Conservation (phyloP, 2,329 filamentous ascomycete species). For the Aspergillus terreus region DNA sequence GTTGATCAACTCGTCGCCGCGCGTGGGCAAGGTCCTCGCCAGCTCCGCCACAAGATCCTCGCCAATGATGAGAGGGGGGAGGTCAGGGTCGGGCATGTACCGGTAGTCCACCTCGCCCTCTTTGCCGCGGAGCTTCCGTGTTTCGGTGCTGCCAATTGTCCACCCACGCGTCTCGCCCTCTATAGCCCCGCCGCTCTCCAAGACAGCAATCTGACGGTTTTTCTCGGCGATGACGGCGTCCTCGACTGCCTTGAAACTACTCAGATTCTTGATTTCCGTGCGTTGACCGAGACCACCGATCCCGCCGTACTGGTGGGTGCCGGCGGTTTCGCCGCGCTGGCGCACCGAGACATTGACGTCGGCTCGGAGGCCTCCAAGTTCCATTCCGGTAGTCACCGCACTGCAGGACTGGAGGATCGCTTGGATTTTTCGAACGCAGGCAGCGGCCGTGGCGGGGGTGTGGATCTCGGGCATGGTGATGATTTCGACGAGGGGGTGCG, state of each 20-base stretch:
- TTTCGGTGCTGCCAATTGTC: slow-evolving; percentile 80
- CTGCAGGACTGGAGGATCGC: slow-evolving; percentile 73
- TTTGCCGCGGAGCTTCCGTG: slow-evolving; percentile 78
- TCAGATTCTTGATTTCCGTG: slow-evolving; percentile 96
- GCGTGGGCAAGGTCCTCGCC: slow-evolving; percentile 58
- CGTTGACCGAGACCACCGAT: slow-evolving; percentile 70
- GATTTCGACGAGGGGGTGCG: slow-evolving; percentile 87
- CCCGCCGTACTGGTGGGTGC: slow-evolving; percentile 51
- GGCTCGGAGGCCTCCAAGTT: slow-evolving; percentile 81
- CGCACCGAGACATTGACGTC: slow-evolving; percentile 93
- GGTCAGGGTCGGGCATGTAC: slow-evolving; percentile 96
- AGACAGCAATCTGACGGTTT: slow-evolving; percentile 76
- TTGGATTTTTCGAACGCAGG: slow-evolving; percentile 86
- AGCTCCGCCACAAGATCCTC: slow-evolving; percentile 65
- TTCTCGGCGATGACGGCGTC: slow-evolving; percentile 91
- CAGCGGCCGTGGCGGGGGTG: slow-evolving; percentile 79
- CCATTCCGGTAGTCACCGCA: slow-evolving; percentile 88
- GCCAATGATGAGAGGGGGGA: slow-evolving; percentile 74
- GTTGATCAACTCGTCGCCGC: slow-evolving; percentile 68
- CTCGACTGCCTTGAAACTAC: slow-evolving; percentile 90
- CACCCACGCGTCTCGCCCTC: slow-evolving; percentile 89
- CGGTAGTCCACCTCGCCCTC: slow-evolving; percentile 97
- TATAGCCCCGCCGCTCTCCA: slow-evolving; percentile 71
- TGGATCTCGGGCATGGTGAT: slow-evolving; percentile 90
- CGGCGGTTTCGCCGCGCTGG: slow-evolving; percentile 49